Evolutionary conservation across 1,139 yeast genomes (phyloP).

Genomic region (Lodderomyces theae): DNA sequence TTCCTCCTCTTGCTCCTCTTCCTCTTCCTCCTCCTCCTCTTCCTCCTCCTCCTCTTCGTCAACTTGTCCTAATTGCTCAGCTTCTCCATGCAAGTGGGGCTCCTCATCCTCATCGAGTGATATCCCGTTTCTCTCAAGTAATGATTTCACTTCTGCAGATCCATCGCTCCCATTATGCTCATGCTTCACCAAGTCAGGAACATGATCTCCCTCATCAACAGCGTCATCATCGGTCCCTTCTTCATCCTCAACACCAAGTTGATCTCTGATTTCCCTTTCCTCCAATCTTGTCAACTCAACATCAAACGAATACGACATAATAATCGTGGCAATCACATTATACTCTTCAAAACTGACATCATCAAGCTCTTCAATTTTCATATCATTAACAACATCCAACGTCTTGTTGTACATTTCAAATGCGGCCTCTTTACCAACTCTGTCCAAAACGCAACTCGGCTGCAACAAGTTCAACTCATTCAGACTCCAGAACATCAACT

Average conservation of each 20-base stretch:
- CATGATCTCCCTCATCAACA: slow-evolving; percentile 1
- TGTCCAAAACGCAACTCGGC: slow-evolving; percentile 68
- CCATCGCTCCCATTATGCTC: background rate
- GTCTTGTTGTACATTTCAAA: slow-evolving; percentile 50
- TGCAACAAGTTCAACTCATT: slow-evolving; percentile 47
- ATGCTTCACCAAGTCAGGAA: slow-evolving; percentile 8
- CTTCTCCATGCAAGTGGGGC: background rate
- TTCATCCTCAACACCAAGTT: background rate
- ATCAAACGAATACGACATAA: slow-evolving; percentile 47
- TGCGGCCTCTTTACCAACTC: slow-evolving; percentile 73
- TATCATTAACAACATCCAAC: slow-evolving; percentile 21
- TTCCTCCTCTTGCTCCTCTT: slow-evolving; percentile 8
- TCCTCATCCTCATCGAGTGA: slow-evolving; percentile 14
- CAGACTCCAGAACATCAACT: slow-evolving; percentile 77
- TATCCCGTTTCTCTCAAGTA: slow-evolving; percentile 1
- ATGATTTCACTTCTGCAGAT: background rate
- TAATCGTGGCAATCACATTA: slow-evolving; percentile 62
- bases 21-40: background rate
- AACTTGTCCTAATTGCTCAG: background rate
- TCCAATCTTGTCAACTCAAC: slow-evolving; percentile 25
- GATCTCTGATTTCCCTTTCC: slow-evolving; percentile 9
- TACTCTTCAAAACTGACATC: slow-evolving; percentile 54
- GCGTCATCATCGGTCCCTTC: slow-evolving; percentile 7
- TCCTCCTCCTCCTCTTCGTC: background rate
- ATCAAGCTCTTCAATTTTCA: slow-evolving; percentile 19